phyloP scores from a whole-genome alignment of 768 basidiomycete species.

The Lactifluus volemus region DNA sequence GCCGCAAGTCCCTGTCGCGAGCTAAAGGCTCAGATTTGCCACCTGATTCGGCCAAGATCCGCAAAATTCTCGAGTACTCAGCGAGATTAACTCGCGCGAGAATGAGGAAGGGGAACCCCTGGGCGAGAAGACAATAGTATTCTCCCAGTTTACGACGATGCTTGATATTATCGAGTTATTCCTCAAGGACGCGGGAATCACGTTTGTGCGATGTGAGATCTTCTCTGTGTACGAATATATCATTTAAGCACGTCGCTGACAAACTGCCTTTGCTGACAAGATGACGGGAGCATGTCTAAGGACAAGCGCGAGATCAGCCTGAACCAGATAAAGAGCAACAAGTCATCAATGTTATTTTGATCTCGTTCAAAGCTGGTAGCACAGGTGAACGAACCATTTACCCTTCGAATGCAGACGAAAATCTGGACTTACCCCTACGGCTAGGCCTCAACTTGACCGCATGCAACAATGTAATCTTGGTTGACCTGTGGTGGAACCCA shows the following conservation, averaged over 20 bases:
- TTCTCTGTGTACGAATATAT: not conserved
- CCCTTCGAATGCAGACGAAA: not conserved
- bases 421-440: not conserved
- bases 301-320: conserved; percentile 70
- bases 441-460: conserved; percentile 82
- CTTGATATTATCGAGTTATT: conserved; percentile 84
- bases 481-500: conserved; percentile 95
- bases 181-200: conserved; percentile 54
- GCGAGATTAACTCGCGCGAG: conserved; percentile 50
- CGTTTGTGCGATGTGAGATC: conserved; percentile 78
- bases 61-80: conserved; percentile 64
- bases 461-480: conserved; percentile 90
- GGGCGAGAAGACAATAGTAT: conserved; percentile 89
- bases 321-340: conserved; percentile 56
- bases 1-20: conserved; percentile 28
- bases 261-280: conserved; percentile 32
- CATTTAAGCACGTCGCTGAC: conserved; percentile 1
- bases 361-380: conserved; percentile 94
- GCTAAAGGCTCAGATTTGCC: conserved; percentile 35
- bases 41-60: conserved; percentile 78
- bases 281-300: conserved; percentile 81
- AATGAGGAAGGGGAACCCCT: conserved; percentile 28
- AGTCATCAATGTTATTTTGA: conserved; percentile 68
- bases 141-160: conserved; percentile 88
- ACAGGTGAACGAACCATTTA: conserved; percentile 45